Percentiles rank a stretch among this genome's conserved stretches.
Conservation (phyloP, 352 stramenopile species). For the Thalassiosira livingstoniorum region DNA sequence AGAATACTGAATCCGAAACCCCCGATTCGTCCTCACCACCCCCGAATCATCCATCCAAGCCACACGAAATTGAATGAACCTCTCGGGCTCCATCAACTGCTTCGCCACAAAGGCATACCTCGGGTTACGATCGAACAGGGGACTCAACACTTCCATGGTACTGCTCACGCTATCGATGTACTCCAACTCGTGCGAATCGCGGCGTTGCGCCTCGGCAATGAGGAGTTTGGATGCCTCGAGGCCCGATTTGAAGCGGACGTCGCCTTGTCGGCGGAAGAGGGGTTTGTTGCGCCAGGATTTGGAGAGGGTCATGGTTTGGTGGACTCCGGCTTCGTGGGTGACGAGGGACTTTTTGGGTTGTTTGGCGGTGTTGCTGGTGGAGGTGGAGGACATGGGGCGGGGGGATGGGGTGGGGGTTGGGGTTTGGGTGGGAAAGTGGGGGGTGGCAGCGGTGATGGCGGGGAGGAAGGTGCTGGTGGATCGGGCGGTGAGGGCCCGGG, state of each 20-base stretch:
- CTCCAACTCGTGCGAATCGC: constrained; percentile 80
- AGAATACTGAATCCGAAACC: constrained; percentile 97
- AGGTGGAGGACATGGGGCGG: constrained; percentile 25
- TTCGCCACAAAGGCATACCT: constrained; percentile 85
- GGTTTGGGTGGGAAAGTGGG: background rate
- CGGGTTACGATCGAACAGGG: constrained; percentile 84
- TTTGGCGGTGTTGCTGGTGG: constrained; percentile 11
- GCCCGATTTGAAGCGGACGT: constrained; percentile 95
- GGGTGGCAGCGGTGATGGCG: background rate
- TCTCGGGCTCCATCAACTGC: constrained; percentile 94
- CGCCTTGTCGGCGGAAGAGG: constrained; percentile 94
- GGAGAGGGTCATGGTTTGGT: constrained; percentile 81
- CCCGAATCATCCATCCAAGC: constrained; percentile 97
- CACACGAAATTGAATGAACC: constrained; percentile 94
- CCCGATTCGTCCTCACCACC: constrained; percentile 94
- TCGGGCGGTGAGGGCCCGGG: constrained; percentile 24
- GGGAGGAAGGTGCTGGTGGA: background rate
- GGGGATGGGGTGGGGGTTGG: background rate
- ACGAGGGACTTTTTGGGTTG: constrained; percentile 58
- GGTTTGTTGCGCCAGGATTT: constrained; percentile 96
- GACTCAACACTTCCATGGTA: constrained; percentile 80
- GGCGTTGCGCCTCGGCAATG: constrained; percentile 80
- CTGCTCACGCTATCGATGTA: constrained; percentile 83
- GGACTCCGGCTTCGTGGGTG: constrained; percentile 70
- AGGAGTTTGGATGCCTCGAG: constrained; percentile 95